Evolutionary conservation across 768 basidiomycete species (phyloP).

Genomic region (Agrocybe praecox): DNA sequence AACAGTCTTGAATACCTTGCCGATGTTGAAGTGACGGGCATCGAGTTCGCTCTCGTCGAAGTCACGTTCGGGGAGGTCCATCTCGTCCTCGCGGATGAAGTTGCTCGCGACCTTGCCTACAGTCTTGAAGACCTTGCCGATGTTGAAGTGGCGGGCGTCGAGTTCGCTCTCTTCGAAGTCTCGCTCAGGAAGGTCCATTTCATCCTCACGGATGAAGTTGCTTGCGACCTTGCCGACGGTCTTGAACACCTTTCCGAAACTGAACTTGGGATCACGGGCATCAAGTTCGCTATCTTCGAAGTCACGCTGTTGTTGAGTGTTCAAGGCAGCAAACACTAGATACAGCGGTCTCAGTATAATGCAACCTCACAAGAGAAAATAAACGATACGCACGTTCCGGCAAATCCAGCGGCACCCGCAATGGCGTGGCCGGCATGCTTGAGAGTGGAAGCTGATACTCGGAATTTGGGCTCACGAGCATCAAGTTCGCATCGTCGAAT

Average conservation of each 20-base stretch:
- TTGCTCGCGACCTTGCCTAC: neutral
- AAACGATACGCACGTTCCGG: neutral
- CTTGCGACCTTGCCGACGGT: neutral
- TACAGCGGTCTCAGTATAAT: too few species aligned
- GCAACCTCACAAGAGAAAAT: too few species aligned
- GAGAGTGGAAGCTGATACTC: too few species aligned
- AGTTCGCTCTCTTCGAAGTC: neutral
- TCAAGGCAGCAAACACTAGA: neutral
- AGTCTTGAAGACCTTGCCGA: constrained; percentile 1
- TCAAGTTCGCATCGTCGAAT: neutral
- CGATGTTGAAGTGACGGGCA: neutral
- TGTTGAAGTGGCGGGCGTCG: neutral
- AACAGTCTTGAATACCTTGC: neutral
- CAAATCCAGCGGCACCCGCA: neutral
- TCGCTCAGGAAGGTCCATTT: neutral
- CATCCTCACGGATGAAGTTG: constrained; percentile 1
- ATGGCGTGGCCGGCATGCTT: neutral
- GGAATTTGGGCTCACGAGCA: constrained; percentile 1
- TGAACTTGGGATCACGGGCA: constrained; percentile 3
- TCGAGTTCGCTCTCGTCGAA: constrained; percentile 2
- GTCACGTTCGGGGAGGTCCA: neutral
- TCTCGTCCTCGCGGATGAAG: constrained; percentile 3
- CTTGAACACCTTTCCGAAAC: neutral
- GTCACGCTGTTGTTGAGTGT: neutral
- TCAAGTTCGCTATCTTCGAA: neutral